Base-by-base conservation (phyloP, 2,329 filamentous ascomycete genomes). In the Podosphaera leucotricha region DNA sequence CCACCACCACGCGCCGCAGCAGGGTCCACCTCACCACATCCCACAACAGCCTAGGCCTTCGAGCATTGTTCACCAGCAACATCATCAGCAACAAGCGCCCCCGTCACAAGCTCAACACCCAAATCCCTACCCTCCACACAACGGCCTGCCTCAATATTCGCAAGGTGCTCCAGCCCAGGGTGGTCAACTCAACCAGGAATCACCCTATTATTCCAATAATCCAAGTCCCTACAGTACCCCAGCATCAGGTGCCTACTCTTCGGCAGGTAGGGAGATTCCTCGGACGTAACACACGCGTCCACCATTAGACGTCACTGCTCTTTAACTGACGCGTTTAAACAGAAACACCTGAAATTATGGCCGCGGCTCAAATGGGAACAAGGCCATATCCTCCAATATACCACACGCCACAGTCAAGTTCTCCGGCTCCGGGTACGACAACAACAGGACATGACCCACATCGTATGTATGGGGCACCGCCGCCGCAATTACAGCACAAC, bases 321-420 rank as follows among this genome's bases (percentile, higher is more conserved):
- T 39, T 48, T 54, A 43, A 55, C 49, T 46, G 38, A 46, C 44
- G 6, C n/a, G 38, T 44, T 53, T 50, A 50, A 38, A 47, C 50
- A 72, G 71, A 74, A 57, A 71, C 67, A 48, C 67, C 67, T 63
- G 72, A 75, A 52, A 77, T 77, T 66, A 78, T 73, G 70, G 78
- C 77, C 63, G 68, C 72, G 55, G 65, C 64, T 49, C 64, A 67
- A 58, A 70, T 75, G 81, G 80, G 83, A 62, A 68, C 74, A 54
- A 61, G 67, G 41, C 60, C 67, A 40, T 93, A 92, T 60, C 86
- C 86, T 53, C 83, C 84, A 48, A 92, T 93, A 59, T 94, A 94
- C 60, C 83, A 94, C 61, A 92, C 86, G 16, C 85, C 86, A 45
- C 86, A 94, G 64, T 92, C 86, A 46, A 92, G 87, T 62, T 93